phyloP scores from a whole-genome alignment of 768 basidiomycete genomes.

The Russula sp. region DNA sequence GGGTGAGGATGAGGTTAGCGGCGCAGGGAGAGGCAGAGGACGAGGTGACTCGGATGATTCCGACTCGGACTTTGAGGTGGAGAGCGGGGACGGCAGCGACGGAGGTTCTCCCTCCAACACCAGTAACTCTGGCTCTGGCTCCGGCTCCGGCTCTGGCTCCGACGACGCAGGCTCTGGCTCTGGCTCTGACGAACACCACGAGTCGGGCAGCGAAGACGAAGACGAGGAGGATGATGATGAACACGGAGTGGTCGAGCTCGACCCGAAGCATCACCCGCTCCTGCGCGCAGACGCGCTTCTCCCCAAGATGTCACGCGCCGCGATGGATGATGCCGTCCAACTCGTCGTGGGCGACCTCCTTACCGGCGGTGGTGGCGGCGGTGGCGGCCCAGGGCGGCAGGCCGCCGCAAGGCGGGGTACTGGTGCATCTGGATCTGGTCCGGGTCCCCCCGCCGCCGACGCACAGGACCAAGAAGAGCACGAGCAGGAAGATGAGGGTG shows the following conservation, averaged over 20 bases:
- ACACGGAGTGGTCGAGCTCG: slow-evolving; percentile 40
- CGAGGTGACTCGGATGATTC: slow-evolving; percentile 22
- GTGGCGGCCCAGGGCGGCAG: too few relatives aligned
- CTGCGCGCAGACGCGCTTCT: slow-evolving; percentile 17
- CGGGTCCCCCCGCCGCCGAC: neutral
- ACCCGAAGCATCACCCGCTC: slow-evolving; percentile 41
- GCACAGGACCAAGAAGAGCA: neutral
- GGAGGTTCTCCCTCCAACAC: slow-evolving; percentile 28
- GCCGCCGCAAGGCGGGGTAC: neutral
- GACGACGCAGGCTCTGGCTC: neutral
- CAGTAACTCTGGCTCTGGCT: neutral
- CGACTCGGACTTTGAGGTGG: slow-evolving; percentile 15
- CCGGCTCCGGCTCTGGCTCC: neutral
- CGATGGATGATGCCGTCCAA: slow-evolving; percentile 18
- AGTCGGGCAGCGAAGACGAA: slow-evolving; percentile 20
- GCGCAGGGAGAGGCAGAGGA: slow-evolving; percentile 5
- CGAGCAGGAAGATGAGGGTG: neutral
- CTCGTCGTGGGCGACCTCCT: slow-evolving; percentile 18
- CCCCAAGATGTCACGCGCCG: slow-evolving; percentile 20
- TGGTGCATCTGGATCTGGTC: neutral
- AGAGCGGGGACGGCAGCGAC: slow-evolving; percentile 33
- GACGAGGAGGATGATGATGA: slow-evolving; percentile 32
- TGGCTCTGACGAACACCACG: neutral
- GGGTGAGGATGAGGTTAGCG: neutral
- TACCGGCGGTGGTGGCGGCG: slow-evolving; percentile 1